Base-by-base conservation (phyloP, 179 eudicot genomes). In the Pouteria campechiana region DNA sequence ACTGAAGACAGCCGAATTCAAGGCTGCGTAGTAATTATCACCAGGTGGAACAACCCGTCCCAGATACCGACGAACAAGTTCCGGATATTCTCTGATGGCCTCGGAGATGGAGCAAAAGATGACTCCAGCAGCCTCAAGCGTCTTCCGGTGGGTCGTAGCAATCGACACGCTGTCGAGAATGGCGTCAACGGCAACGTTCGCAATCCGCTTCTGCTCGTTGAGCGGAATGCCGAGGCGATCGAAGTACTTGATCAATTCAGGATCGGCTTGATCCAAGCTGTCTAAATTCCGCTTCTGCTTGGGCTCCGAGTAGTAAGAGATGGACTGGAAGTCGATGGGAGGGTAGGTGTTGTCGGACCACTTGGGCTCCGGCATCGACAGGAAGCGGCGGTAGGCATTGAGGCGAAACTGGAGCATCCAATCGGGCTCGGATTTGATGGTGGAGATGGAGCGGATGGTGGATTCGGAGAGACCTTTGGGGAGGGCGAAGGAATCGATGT, bases 401-500 rank as follows among this genome's bases (percentile, higher is more conserved):
- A 90, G 63, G 30, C 98, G 64, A 57, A 79, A 82, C 50, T 82
- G 77, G 33, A 90, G 81, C 98, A 90, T 90, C 98, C 98, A 92
- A 52, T 75, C 76, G 21, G 96, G 96, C 19, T 92, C 94, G 5
- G 63, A 68, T 31, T 92, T 92, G 2, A 74, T 59, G 3, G 75
- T 49, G 2, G 92, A 87, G 61, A 92, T 87, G 16, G 68, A 45
- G 44, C 71, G 68, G 17, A 92, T 27, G 9, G 94, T 92, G 43
- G 82, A 72, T 38, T 73, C 88, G 11, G 87, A 73, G 2, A 92
- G 70, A 25, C 99, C 99, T 59, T 87, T 86, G 0, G 92, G 88
- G 23, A 86, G 70, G 3, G 94, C 3, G 29, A 77, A 73, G 5
- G 99, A 90, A 20, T 87, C 99, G 33, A 92, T 82, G 8, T 90